Evolutionary conservation across 352 stramenopile genomes (phyloP).

Genomic region (Globisporangium perplexum): DNA sequence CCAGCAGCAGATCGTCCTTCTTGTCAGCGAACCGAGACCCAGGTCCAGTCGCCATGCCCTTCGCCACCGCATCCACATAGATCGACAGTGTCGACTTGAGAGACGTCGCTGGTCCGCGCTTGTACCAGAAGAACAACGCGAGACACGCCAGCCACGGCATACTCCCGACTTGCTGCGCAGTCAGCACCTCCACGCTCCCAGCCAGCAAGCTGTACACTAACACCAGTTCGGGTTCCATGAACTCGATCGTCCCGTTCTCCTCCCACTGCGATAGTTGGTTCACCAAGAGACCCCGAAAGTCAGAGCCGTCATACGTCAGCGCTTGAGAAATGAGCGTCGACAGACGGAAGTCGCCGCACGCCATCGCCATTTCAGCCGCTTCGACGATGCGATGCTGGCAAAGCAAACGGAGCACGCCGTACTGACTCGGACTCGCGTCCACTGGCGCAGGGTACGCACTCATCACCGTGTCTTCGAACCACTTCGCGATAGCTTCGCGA

Average conservation of each 20-base stretch:
- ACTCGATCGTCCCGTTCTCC: slow-evolving; percentile 37
- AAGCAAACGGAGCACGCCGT: slow-evolving; percentile 34
- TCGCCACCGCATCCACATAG: slow-evolving; percentile 37
- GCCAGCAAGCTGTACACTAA: slow-evolving; percentile 64
- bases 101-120: slow-evolving; percentile 36
- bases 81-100: slow-evolving; percentile 38
- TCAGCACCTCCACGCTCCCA: slow-evolving; percentile 53
- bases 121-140: slow-evolving; percentile 71
- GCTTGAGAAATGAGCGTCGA: slow-evolving; percentile 62
- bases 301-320: slow-evolving; percentile 37
- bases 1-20: slow-evolving; percentile 59
- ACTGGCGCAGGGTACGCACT: slow-evolving; percentile 9
- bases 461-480: slow-evolving; percentile 57
- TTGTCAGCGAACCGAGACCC: slow-evolving; percentile 26
- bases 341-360: slow-evolving; percentile 55
- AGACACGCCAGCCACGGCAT: slow-evolving; percentile 58
- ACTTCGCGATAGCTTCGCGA: slow-evolving; percentile 66
- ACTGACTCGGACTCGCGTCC: slow-evolving; percentile 13
- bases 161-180: slow-evolving; percentile 31
- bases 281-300: slow-evolving; percentile 44
- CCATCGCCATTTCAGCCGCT: slow-evolving; percentile 52
- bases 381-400: slow-evolving; percentile 54
- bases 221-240: slow-evolving; percentile 54
- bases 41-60: slow-evolving; percentile 27
- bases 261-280: slow-evolving; percentile 58